Evolutionary conservation across 164 flowering plant species (phyloP).

Genomic region (Nymphaea colorata): DNA sequence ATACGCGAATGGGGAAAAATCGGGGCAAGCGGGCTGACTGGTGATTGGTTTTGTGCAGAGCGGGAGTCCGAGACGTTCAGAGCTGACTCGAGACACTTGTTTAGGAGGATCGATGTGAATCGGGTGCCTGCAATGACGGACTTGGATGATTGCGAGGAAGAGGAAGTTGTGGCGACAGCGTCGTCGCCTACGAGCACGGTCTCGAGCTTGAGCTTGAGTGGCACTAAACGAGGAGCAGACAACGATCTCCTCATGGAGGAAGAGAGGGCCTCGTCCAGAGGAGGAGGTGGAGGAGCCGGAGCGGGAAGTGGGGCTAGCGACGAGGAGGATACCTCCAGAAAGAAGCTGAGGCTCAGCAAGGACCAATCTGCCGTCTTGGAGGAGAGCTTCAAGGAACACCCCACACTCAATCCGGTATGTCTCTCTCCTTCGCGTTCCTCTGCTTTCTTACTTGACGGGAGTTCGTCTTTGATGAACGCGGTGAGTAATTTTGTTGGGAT

Average conservation of each 20-base stretch:
- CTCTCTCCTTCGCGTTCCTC: constrained; percentile 14
- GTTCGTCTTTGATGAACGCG: background rate
- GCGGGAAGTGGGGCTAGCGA: constrained; percentile 26
- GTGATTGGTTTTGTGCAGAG: constrained; percentile 1
- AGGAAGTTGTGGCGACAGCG: constrained; percentile 4
- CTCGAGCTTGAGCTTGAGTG: constrained; percentile 51
- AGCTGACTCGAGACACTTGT: constrained; percentile 7
- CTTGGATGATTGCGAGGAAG: constrained; percentile 4
- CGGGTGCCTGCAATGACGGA: constrained; percentile 7
- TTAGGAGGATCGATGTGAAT: constrained; percentile 15
- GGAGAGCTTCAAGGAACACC: constrained; percentile 84
- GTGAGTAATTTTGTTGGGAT: background rate
- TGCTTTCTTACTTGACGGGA: no score
- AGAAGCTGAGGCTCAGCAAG: constrained; percentile 69
- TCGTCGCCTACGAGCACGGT: constrained; percentile 58
- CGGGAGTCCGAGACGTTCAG: constrained; percentile 2
- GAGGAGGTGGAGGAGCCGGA: constrained; percentile 5
- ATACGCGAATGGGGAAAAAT: no score
- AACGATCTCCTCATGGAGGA: constrained; percentile 13
- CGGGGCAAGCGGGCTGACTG: background rate
- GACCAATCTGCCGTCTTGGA: constrained; percentile 78
- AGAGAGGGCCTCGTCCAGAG: constrained; percentile 41
- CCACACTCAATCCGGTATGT: constrained; percentile 79
- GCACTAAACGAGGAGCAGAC: constrained; percentile 37
- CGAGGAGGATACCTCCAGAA: constrained; percentile 76